Conservation (phyloP, 2,329 filamentous ascomycete species). For the Fonsecaea nubica region DNA sequence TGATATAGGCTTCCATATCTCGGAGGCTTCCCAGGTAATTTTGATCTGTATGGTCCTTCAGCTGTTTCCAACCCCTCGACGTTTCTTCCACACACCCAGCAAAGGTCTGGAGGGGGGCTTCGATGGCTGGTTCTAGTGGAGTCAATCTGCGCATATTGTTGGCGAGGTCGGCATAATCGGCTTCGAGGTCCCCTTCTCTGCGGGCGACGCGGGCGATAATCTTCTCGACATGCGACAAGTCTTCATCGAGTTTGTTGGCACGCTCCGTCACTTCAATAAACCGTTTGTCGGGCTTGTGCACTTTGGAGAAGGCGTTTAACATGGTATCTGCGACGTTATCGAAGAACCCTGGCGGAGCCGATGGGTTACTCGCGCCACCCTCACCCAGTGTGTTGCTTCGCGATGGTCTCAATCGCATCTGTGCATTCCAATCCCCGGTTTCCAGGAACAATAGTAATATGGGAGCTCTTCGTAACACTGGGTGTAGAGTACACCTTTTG, state of each 20-base stretch:
- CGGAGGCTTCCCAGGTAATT: constrained; percentile 91
- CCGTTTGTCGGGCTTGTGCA: constrained; percentile 91
- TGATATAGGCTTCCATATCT: constrained; percentile 94
- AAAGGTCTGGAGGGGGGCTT: constrained; percentile 81
- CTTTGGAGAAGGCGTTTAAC: constrained; percentile 95
- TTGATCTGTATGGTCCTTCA: constrained; percentile 92
- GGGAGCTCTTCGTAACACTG: constrained; percentile 80
- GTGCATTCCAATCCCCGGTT: constrained; percentile 93
- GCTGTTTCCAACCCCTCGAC: constrained; percentile 74
- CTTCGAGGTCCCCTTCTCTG: constrained; percentile 83
- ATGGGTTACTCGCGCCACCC: constrained; percentile 48
- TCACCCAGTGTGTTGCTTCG: constrained; percentile 63
- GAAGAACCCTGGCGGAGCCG: constrained; percentile 71
- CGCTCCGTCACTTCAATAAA: constrained; percentile 94
- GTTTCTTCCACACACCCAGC: constrained; percentile 85
- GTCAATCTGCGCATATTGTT: constrained; percentile 95
- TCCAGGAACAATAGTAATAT: constrained; percentile 91
- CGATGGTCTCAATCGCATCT: constrained; percentile 79
- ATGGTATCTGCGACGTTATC: constrained; percentile 96
- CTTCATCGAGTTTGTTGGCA: constrained; percentile 91
- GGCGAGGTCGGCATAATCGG: constrained; percentile 86
- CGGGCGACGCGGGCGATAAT: constrained; percentile 90
- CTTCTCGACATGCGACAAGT: constrained; percentile 91
- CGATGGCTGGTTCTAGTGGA: constrained; percentile 84
- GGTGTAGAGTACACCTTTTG: constrained; percentile 83